phyloP scores from a whole-genome alignment of 2,329 filamentous ascomycete species.

The Pseudogymnoascus sp. region DNA sequence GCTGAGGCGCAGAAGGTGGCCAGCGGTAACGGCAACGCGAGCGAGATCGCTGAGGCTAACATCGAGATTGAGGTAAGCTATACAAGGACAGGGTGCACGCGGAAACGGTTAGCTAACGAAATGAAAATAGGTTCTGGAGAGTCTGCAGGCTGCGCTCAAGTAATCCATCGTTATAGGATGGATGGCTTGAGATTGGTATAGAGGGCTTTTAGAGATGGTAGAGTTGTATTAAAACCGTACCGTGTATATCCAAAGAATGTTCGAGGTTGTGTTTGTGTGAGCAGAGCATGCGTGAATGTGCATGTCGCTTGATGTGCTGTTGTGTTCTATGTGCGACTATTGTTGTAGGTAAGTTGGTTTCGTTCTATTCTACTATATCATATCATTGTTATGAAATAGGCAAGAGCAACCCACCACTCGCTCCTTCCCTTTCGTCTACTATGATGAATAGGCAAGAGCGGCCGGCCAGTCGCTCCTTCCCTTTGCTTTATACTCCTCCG shows the following conservation, averaged over 20 bases:
- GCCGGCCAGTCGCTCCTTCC: background rate
- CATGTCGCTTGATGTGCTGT: background rate
- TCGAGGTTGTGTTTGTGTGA: background rate
- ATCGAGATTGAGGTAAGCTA: conserved; percentile 87
- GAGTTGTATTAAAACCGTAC: conserved; percentile 28
- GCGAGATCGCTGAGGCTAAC: conserved; percentile 97
- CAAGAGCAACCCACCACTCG: background rate
- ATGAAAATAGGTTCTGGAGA: conserved; percentile 63
- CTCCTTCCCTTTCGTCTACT: background rate
- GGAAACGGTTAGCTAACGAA: too few species aligned
- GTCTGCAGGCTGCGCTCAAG: conserved; percentile 71
- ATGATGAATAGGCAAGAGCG: background rate
- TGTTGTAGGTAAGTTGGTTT: background rate
- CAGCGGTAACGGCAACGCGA: conserved; percentile 82
- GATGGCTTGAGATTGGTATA: conserved; percentile 25
- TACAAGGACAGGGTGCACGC: too few species aligned
- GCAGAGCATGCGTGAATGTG: background rate
- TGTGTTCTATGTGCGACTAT: background rate
- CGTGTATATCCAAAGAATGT: conserved; percentile 35
- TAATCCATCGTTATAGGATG: conserved; percentile 44
- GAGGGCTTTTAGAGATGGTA: background rate
- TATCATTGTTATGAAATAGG: background rate
- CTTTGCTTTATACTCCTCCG: background rate
- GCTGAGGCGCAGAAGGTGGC: conserved; percentile 93
- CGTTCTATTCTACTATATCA: background rate